phyloP scores from a whole-genome alignment of 306 rosid genomes.

The Cucumis sativus region Cucumber_9930_V3 NC_026657.2:5211501-5212000 shows the following conservation, averaged over 20 bases:
- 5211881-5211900: background rate
- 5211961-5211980: background rate
- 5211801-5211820: slow-evolving; percentile 69
- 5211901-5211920: background rate
- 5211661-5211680: slow-evolving; percentile 19
- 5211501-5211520: too few species aligned
- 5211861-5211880: slow-evolving; percentile 69
- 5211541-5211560: too few species aligned
- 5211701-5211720: slow-evolving; percentile 60
- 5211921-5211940: background rate
- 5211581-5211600: too few species aligned
- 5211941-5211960: background rate
- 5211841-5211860: slow-evolving; percentile 47
- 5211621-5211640: background rate
- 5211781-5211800: slow-evolving; percentile 68
- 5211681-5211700: slow-evolving; percentile 81
- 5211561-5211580: too few species aligned
- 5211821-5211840: slow-evolving; percentile 56
- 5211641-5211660: background rate
- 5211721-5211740: slow-evolving; percentile 47
- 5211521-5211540: too few species aligned
- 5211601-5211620: too few species aligned
- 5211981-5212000: background rate
- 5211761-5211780: slow-evolving; percentile 54
- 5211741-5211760: slow-evolving; percentile 64